Evolutionary conservation across 2,329 filamentous ascomycete genomes (phyloP).

Genomic region (Hypoxylon sp.): DNA sequence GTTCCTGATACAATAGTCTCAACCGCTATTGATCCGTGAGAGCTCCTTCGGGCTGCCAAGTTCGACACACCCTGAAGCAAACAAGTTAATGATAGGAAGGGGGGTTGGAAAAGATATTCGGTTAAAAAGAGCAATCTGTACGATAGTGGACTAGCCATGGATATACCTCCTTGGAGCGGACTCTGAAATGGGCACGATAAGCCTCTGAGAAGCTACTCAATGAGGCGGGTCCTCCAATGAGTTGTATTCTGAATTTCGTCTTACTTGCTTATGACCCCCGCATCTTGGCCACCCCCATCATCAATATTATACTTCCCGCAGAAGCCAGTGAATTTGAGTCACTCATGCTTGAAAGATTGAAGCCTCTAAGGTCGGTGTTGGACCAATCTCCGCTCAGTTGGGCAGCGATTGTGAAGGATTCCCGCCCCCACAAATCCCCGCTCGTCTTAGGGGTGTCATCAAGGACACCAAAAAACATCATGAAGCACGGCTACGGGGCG

Average conservation of each 20-base stretch:
- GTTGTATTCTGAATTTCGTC: conserved; percentile 26
- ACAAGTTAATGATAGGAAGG: conserved; percentile 1
- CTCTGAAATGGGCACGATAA: conserved; percentile 25
- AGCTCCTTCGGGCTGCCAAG: neutral
- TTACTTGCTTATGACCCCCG: conserved; percentile 42
- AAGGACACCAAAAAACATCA: conserved; percentile 42
- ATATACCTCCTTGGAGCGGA: conserved; percentile 8
- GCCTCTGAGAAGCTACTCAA: conserved; percentile 29
- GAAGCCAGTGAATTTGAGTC: conserved; percentile 21
- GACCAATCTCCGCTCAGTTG: conserved; percentile 37
- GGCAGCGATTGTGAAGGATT: conserved; percentile 48
- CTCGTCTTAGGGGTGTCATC: conserved; percentile 36
- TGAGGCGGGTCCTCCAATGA: conserved; percentile 7
- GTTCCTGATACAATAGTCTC: conserved; percentile 22
- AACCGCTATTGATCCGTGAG: conserved; percentile 13
- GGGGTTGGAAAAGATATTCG: conserved; percentile 7
- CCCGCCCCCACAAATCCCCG: conserved; percentile 50
- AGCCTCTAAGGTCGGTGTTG: conserved; percentile 23
- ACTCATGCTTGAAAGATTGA: conserved; percentile 15
- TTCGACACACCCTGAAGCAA: conserved; percentile 10
- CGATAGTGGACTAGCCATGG: conserved; percentile 6
- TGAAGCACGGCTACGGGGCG: conserved; percentile 30
- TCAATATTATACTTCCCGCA: conserved; percentile 31
- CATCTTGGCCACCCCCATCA: conserved; percentile 33
- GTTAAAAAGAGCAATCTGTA: conserved; percentile 22